phyloP scores from a whole-genome alignment of 2,329 filamentous ascomycete species.

The Xylariaceae sp. region DNA sequence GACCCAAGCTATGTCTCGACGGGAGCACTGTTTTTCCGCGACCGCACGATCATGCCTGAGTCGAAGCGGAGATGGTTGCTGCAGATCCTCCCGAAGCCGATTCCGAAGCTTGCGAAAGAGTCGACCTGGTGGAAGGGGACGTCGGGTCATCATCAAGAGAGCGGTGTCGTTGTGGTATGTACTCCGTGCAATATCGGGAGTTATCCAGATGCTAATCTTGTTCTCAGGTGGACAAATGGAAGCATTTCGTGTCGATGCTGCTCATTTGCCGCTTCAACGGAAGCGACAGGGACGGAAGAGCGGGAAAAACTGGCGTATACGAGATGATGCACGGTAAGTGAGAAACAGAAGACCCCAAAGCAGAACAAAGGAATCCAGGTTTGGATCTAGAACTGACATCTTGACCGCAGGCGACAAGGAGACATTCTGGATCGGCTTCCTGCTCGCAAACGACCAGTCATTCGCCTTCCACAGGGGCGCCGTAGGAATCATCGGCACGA shows the following conservation, averaged over 20 bases:
- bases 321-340: conserved; percentile 42
- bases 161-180: conserved; percentile 40
- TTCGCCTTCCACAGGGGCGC: conserved; percentile 41
- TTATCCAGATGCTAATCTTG: not conserved
- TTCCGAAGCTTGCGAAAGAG: conserved; percentile 37
- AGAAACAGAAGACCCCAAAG: not conserved
- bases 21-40: conserved; percentile 43
- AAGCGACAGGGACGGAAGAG: conserved; percentile 39
- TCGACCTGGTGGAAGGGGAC: conserved; percentile 35
- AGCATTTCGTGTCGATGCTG: conserved; percentile 40
- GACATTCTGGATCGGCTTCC: conserved; percentile 46
- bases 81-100: conserved; percentile 39
- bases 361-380: not conserved
- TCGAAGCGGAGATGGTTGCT: conserved; percentile 36
- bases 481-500: conserved; percentile 32
- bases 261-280: conserved; percentile 39
- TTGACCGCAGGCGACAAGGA: conserved; percentile 39
- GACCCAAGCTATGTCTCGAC: conserved; percentile 38
- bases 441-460: conserved; percentile 38
- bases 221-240: conserved; percentile 38
- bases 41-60: conserved; percentile 39
- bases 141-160: conserved; percentile 39
- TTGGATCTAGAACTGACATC: not conserved
- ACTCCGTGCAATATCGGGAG: not conserved
- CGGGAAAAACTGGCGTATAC: conserved; percentile 39